Evolutionary conservation across 371 early-diverging fungal genomes (phyloP).

Genomic region (Mucor piriformis): DNA sequence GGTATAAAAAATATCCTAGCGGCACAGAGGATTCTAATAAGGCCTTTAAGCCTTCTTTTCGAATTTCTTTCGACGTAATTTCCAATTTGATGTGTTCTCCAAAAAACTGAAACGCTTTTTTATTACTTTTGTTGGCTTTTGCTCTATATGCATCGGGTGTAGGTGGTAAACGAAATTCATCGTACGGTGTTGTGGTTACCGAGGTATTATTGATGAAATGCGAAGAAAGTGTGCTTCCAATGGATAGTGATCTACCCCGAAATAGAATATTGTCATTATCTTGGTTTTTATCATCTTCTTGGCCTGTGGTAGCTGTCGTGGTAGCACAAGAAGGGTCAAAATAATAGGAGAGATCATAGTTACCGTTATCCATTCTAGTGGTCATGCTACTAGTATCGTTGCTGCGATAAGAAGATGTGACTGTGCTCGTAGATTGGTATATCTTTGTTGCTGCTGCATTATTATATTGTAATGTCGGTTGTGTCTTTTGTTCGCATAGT

Average conservation of each 20-base stretch:
- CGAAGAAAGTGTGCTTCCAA: conserved; percentile 17
- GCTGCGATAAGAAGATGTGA: not conserved
- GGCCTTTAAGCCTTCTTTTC: conserved; percentile 41
- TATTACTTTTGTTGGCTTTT: conserved; percentile 23
- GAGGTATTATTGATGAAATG: not conserved
- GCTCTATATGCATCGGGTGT: conserved; percentile 6
- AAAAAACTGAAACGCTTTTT: conserved; percentile 46
- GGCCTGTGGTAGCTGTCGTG: not conserved
- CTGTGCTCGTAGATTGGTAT: not conserved
- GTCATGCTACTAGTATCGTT: not conserved
- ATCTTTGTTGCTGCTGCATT: not conserved
- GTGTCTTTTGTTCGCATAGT: no score
- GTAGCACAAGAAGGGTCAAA: conserved; percentile 3
- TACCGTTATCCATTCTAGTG: not conserved
- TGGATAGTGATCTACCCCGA: conserved; percentile 16
- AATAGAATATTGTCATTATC: not conserved
- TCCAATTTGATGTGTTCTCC: conserved; percentile 39
- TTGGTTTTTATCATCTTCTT: not conserved
- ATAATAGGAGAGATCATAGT: conserved; percentile 20
- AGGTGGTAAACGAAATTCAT: not conserved
- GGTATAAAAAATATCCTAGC: conserved; percentile 50
- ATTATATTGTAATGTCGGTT: no score
- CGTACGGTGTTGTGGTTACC: not conserved
- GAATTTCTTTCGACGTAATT: conserved; percentile 43
- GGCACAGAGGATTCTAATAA: conserved; percentile 46